A percentile compares a stretch with the other conserved stretches of the same genome.
Conservation (phyloP, 208 protist genomes). For the Trypanosoma mega region DNA sequence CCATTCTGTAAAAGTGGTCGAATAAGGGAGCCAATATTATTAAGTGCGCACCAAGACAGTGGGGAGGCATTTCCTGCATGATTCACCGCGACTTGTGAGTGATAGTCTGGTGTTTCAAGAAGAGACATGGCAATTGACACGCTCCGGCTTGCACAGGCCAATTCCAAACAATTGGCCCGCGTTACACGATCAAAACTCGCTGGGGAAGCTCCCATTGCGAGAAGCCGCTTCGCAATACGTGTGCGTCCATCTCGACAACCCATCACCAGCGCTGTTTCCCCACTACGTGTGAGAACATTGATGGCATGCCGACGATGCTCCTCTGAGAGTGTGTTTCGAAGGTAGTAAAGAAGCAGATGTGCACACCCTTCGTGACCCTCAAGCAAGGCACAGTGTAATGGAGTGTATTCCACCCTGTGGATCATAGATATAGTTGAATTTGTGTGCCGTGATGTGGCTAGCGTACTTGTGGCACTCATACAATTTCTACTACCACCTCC, state of each 20-base stretch:
- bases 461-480: no score
- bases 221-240: constrained; percentile 50
- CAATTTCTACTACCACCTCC: not conserved
- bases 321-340: constrained; percentile 8
- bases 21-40: constrained; percentile 66
- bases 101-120: constrained; percentile 37
- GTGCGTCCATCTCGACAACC: constrained; percentile 60
- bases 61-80: constrained; percentile 69
- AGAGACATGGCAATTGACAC: constrained; percentile 56
- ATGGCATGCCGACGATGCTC: constrained; percentile 38
- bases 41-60: constrained; percentile 80
- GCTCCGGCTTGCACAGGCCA: constrained; percentile 69
- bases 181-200: constrained; percentile 67
- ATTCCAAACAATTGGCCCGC: constrained; percentile 61
- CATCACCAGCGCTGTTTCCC: constrained; percentile 66
- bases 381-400: constrained; percentile 65
- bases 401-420: constrained; percentile 54
- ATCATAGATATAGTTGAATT: constrained; percentile 10
- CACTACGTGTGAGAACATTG: constrained; percentile 61
- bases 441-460: no score
- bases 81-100: constrained; percentile 60
- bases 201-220: constrained; percentile 57
- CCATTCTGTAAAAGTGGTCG: constrained; percentile 49
- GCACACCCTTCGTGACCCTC: constrained; percentile 42
- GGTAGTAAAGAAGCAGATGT: constrained; percentile 30